These are phyloP conservation scores for Picea abies DNA, from an alignment of 83 land plant genomes.

Conservation along the genomic window DNA sequence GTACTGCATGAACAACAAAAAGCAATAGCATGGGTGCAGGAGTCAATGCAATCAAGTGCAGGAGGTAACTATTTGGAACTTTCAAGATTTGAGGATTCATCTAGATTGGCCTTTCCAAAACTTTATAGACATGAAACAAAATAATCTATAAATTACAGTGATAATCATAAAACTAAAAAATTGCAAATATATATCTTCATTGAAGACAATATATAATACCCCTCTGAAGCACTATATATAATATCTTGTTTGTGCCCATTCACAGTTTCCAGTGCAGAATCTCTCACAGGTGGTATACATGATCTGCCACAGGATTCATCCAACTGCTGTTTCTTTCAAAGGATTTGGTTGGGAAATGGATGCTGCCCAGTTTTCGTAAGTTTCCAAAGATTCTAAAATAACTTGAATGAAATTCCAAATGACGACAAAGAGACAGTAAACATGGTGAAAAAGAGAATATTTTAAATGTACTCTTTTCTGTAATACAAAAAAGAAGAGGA, in stretches of 20 bases:
- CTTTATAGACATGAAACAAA: no score
- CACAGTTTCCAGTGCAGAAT: constrained; percentile 2
- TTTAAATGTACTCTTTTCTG: background rate
- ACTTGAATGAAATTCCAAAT: background rate
- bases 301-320: background rate
- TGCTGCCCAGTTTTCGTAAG: background rate
- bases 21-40: no score
- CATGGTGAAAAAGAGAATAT: background rate
- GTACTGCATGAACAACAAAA: no score
- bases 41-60: no score
- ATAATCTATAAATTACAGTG: no score
- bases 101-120: no score
- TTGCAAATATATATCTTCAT: no score
- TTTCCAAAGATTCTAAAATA: background rate
- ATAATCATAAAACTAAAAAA: no score
- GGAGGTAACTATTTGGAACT: no score
- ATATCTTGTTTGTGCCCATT: background rate
- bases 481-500: background rate
- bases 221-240: no score
- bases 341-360: background rate
- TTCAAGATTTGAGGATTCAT: no score
- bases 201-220: no score
- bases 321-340: background rate
- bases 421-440: background rate
- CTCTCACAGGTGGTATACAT: background rate